Evolutionary conservation across 495 filamentous ascomycete genomes (phyloP), one percentile per base, ranked within the genome.

Genomic region (Penicillium coffeae): DNA sequence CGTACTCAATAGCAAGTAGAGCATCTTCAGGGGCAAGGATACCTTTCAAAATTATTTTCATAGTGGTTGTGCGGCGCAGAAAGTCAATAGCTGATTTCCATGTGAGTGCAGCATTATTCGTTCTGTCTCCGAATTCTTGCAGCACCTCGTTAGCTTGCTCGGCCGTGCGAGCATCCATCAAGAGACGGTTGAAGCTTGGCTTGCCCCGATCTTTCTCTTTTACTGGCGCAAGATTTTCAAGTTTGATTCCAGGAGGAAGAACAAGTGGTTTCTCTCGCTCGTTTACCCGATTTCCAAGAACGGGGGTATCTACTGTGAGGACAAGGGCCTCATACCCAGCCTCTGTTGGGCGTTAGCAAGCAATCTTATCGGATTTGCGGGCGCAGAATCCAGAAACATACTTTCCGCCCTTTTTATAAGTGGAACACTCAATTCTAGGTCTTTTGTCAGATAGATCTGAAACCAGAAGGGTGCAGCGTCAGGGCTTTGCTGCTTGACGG

Each of bases 281-380:
- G 35, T 62, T 62, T 16, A 72, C 59, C 0, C 66, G 64, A 37
- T 83, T 83, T 0, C 81, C 82, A 6, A 95, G 78, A 59, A 95
- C 87, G 6, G 91, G 91, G 22, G 89, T 88, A 63, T 96, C 91
- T 33, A 96, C 91, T 3, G 90, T 95, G 66, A 96, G 89, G 72
- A 96, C 94, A 4, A 96, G 77, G 3, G 84, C 91, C 65, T 90
- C 90, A 71, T 88, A 94, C 14, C 89, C 90, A 38, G 89, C 82
- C 57, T 72, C 62, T 66, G 27, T 19, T n/a, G 10, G 4, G 18
- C 12, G 25, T 30, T 37, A 37, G 35, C 21, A 7, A 42, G 10
- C 47, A 54, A 16, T 33, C 21, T 40, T 35, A 16, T 25, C 21
- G 14, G 39, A 30, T n/a, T 6, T 16, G 30, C 65, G 45, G 12